Base-by-base conservation (phyloP, 2,329 filamentous ascomycete species). In the Coniochaeta sp. region DNA sequence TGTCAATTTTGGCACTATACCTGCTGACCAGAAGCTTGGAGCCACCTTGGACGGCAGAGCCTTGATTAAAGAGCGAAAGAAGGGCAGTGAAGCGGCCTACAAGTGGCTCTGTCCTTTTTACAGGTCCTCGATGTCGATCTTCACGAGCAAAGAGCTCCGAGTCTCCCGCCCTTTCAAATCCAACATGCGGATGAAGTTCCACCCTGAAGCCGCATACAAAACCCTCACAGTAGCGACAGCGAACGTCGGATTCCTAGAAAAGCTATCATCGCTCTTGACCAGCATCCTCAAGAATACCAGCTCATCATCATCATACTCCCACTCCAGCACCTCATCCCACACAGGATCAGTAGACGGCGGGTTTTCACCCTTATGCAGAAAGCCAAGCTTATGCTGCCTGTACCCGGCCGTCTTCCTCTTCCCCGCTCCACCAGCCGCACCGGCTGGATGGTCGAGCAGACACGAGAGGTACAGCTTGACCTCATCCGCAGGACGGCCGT, bases 251-350 rank as follows among this genome's bases (percentile, higher is more conserved):
- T 89, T 89, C 52, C 74, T 74, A 0, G 83, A 74, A 70, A 84
- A 89, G 63, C 78, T 79, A 62, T 87, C 84, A 62, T 89, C 86
- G 64, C 81, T 86, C 76, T 89, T 89, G 72, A 89, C 78, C 47
- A 89, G 73, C 61, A 89, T 77, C 0, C 87, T 77, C 64, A 89
- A 64, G 65, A 89, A 89, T 0, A 81, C 80, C 56, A 89, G 68
- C 68, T 89, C 86, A 64, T 84, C 87, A 60, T 88, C 86, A 6
- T 87, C 82, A 65, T 83, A 89, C 62, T 86, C 83, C 87, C 87
- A 89, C 67, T 87, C 84, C 9, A 89, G 73, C 16, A 74, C 76
- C 70, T 89, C 85, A 64, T 89, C 80, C 86, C 85, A 89, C 8
- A 89, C 58, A 0, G 87, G 86, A 62, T 89, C 85, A 0, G 78